Evolutionary conservation across 768 basidiomycete genomes (phyloP).

Genomic region (Pleurotus tuoliensis): DNA sequence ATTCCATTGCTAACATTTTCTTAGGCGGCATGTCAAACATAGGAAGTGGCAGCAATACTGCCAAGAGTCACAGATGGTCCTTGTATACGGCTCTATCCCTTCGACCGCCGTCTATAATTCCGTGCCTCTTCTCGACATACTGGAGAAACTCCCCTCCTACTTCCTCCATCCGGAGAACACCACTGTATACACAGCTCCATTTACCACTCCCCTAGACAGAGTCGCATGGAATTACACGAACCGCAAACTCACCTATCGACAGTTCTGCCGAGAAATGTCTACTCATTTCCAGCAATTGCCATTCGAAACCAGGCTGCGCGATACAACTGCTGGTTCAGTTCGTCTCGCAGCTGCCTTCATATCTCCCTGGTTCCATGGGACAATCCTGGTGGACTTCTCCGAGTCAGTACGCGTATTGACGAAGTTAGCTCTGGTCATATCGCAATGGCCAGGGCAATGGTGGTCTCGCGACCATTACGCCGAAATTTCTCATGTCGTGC

Average conservation of each 20-base stretch:
- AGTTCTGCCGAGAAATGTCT: conserved; percentile 70
- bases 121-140: conserved; percentile 59
- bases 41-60: conserved; percentile 78
- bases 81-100: conserved; percentile 68
- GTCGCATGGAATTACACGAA: conserved; percentile 54
- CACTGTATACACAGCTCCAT: conserved; percentile 18
- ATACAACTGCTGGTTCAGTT: conserved; percentile 65
- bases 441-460: conserved; percentile 66
- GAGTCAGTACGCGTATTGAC: conserved; percentile 30
- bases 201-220: conserved; percentile 25
- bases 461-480: conserved; percentile 58
- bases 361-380: conserved; percentile 63
- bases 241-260: conserved; percentile 58
- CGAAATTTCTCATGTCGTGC: conserved; percentile 58
- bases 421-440: conserved; percentile 44
- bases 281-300: conserved; percentile 55
- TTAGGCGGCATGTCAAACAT: conserved; percentile 57
- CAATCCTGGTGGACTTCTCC: conserved; percentile 34
- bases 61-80: conserved; percentile 71
- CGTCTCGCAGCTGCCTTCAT: conserved; percentile 65
- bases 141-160: conserved; percentile 71
- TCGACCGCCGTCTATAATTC: conserved; percentile 63
- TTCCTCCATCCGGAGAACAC: conserved; percentile 37
- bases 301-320: conserved; percentile 53
- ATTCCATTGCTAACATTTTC: neutral